Conservation (phyloP, 1,284 basidiomycete species). For the Cutaneotrichosporon spelunceum region DNA sequence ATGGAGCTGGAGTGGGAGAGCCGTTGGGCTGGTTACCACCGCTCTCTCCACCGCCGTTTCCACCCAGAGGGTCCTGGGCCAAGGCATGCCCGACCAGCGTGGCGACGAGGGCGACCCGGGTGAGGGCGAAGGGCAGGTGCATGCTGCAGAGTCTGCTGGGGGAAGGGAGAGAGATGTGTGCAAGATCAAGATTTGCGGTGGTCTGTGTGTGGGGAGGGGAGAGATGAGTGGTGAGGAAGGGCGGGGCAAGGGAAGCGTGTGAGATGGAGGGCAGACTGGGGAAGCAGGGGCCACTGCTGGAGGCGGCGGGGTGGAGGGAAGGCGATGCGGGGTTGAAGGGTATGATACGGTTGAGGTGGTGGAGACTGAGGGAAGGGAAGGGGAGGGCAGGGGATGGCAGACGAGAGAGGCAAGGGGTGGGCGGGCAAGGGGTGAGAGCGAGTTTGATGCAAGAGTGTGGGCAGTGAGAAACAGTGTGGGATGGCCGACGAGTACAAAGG, state of each 20-base stretch:
- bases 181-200: slow-evolving; percentile 6
- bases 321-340: too few relatives aligned
- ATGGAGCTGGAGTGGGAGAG: background rate
- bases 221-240: background rate
- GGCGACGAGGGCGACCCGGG: slow-evolving; percentile 8
- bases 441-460: too few relatives aligned
- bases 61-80: slow-evolving; percentile 11
- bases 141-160: background rate
- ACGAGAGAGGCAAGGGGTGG: too few relatives aligned
- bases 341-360: too few relatives aligned
- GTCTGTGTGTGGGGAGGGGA: background rate
- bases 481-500: too few relatives aligned
- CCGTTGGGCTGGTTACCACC: background rate
- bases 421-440: too few relatives aligned
- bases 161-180: background rate
- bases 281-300: too few relatives aligned
- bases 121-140: slow-evolving; percentile 5
- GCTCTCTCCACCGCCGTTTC: background rate
- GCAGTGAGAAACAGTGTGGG: too few relatives aligned
- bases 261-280: background rate
- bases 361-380: too few relatives aligned
- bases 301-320: too few relatives aligned
- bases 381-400: too few relatives aligned
- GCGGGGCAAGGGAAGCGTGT: background rate
- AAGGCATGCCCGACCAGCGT: slow-evolving; percentile 6